Evolutionary conservation across 75 land plant genomes (phyloP).

Genomic region (Adiantum capillusveneris): DNA sequence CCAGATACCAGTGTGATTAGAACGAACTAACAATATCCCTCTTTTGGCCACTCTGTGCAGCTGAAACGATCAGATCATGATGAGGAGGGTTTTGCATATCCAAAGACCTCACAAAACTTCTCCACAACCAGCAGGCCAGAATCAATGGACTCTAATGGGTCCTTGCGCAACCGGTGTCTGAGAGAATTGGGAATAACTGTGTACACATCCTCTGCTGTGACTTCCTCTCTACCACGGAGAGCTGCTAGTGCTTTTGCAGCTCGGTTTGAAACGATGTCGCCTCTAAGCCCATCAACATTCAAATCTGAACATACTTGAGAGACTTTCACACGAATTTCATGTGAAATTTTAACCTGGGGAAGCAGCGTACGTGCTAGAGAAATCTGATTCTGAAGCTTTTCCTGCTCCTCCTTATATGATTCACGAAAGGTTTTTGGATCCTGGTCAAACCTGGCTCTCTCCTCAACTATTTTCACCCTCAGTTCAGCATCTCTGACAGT

Average conservation of each 20-base stretch:
- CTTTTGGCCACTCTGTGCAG: too few relatives aligned
- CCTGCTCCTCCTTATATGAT: constrained; percentile 60
- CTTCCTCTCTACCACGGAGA: constrained; percentile 75
- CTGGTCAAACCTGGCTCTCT: constrained; percentile 79
- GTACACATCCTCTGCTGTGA: constrained; percentile 77
- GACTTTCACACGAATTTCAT: constrained; percentile 80
- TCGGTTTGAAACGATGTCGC: constrained; percentile 92
- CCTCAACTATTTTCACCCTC: constrained; percentile 97
- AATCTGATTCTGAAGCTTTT: constrained; percentile 78
- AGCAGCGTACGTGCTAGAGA: constrained; percentile 57
- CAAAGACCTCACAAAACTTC: constrained; percentile 92
- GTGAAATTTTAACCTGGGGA: constrained; percentile 62
- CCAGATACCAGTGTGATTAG: too few relatives aligned
- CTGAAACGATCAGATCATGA: not conserved
- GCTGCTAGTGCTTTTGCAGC: constrained; percentile 96
- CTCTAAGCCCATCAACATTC: constrained; percentile 97
- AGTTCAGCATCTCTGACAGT: constrained; percentile 96
- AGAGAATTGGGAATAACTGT: constrained; percentile 97
- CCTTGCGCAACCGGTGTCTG: constrained; percentile 94
- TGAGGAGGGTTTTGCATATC: constrained; percentile 19
- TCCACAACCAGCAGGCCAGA: constrained; percentile 90
- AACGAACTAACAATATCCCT: too few relatives aligned
- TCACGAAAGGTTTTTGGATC: constrained; percentile 82
- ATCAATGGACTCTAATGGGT: constrained; percentile 96
- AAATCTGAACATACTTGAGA: constrained; percentile 94